phyloP scores from a whole-genome alignment of 1,139 yeast species.

The Kazachstania sp. region DNA sequence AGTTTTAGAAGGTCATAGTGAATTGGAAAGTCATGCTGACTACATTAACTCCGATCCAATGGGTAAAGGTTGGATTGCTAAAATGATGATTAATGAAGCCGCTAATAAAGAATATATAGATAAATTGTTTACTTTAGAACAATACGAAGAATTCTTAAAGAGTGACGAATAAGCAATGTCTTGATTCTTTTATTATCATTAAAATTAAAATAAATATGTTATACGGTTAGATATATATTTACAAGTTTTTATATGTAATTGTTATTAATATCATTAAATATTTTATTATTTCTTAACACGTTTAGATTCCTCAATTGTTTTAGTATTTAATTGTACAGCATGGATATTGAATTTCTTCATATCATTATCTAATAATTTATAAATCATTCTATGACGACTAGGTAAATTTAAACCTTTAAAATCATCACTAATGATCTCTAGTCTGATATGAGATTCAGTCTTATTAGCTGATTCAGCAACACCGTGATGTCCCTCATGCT shows the following conservation, averaged over 20 bases:
- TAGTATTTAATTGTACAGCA: conserved; percentile 80
- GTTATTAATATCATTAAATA: neutral
- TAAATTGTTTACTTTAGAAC: conserved; percentile 44
- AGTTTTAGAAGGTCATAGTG: conserved; percentile 61
- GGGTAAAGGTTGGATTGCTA: conserved; percentile 92
- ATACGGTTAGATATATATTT: conserved; percentile 1
- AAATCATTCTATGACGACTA: conserved; percentile 69
- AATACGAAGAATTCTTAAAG: conserved; percentile 57
- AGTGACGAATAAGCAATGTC: conserved; percentile 32
- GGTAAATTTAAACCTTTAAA: conserved; percentile 67
- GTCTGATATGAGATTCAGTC: conserved; percentile 77
- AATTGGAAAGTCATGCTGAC: conserved; percentile 61
- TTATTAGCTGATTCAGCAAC: conserved; percentile 63
- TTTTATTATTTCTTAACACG: neutral
- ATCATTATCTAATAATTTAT: conserved; percentile 63
- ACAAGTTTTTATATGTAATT: conserved; percentile 3
- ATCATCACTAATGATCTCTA: conserved; percentile 60
- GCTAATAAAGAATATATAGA: conserved; percentile 27
- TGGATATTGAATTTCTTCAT: conserved; percentile 63
- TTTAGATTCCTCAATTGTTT: conserved; percentile 52
- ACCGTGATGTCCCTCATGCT: conserved; percentile 85
- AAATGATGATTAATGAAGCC: conserved; percentile 36
- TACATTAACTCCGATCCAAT: conserved; percentile 80
- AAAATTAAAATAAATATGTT: neutral
- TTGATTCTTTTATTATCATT: neutral